Conservation (phyloP, 2,329 filamentous ascomycete species). For the Trichoderma hamatum region DNA sequence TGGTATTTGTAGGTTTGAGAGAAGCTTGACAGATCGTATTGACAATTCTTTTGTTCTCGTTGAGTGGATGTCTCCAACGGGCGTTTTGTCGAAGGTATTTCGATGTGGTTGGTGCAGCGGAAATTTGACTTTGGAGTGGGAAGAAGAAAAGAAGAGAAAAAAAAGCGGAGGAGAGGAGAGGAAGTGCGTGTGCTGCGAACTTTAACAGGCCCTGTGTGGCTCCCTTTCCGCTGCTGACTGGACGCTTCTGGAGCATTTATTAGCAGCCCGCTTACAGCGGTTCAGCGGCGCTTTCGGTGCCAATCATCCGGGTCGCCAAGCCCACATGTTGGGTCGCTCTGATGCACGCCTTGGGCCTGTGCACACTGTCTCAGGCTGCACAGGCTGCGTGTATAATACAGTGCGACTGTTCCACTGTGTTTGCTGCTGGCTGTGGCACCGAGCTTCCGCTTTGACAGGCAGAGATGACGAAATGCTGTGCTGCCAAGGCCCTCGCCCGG, state of each 20-base stretch:
- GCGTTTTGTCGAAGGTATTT: not conserved
- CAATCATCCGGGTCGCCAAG: conserved; percentile 24
- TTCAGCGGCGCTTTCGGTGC: conserved; percentile 14
- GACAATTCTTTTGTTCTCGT: not conserved
- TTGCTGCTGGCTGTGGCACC: conserved; percentile 11
- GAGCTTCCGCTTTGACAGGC: conserved; percentile 11
- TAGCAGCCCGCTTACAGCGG: conserved; percentile 15
- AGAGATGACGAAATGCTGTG: conserved; percentile 14
- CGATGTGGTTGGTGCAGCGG: not conserved
- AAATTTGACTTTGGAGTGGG: not conserved
- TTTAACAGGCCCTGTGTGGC: not conserved
- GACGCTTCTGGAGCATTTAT: not conserved
- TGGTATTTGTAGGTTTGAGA: not conserved
- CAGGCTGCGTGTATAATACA: not conserved
- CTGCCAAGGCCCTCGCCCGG: not conserved
- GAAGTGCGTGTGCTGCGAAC: not conserved
- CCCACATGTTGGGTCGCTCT: conserved; percentile 5
- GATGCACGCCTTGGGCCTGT: not conserved
- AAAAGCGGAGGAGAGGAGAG: conserved; percentile 11
- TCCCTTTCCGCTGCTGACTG: not conserved
- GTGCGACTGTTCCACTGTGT: not conserved
- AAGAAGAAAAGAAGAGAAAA: not conserved
- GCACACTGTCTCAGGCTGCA: conserved; percentile 12
- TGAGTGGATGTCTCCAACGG: not conserved
- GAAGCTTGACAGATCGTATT: not conserved